Base-by-base conservation (phyloP, 2,329 filamentous ascomycete genomes). In the Trichophaea hybrida region DNA sequence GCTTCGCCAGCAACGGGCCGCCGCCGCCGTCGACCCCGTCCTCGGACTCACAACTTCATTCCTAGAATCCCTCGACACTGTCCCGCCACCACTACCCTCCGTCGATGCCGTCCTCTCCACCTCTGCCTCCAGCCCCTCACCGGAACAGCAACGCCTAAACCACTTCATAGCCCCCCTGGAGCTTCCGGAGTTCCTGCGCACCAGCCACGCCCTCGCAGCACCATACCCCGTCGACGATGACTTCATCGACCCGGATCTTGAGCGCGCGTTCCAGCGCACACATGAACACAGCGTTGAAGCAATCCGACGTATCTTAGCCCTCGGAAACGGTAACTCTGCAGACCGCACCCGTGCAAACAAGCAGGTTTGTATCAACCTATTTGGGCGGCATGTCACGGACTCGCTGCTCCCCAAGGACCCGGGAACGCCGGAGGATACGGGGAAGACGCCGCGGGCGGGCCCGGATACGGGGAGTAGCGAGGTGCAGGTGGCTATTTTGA, bases 401-500 rank as follows among this genome's bases (percentile, higher is more conserved):
- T 68, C 72, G 6, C 71, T 74, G 3, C 78, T 98, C 34, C 77
- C 78, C 31, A 81, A 82, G 0, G 85, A 83, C 71, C 75, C 79
- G 2, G 72, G 13, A 68, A 71, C 40, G 74, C 75, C 67, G 69
- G 60, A 66, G 57, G 69, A 68, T 53, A 61, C 69, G 5, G 66
- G 74, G 32, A 79, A 80, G 66, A 78, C 77, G 0, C 79, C 79
- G 53, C 84, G 94, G 35, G 82, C 83, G n/a, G 93, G 93, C 0
- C 86, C 85, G 4, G 93, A 98, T 71, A 98, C 91, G 0, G 93
- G 93, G 38, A 94, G 88, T 68, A 88, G 88, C 5, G 93, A 98
- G 74, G 94, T 98, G n/a, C 93, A 98, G 76, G 88, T 94, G 66
- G 90, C 89, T 50, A 94, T 98, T 68, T 73, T 98, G 71, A 98